Evolutionary conservation across 139 green algal genomes (phyloP).

Genomic region (Asterochloris sp.): DNA sequence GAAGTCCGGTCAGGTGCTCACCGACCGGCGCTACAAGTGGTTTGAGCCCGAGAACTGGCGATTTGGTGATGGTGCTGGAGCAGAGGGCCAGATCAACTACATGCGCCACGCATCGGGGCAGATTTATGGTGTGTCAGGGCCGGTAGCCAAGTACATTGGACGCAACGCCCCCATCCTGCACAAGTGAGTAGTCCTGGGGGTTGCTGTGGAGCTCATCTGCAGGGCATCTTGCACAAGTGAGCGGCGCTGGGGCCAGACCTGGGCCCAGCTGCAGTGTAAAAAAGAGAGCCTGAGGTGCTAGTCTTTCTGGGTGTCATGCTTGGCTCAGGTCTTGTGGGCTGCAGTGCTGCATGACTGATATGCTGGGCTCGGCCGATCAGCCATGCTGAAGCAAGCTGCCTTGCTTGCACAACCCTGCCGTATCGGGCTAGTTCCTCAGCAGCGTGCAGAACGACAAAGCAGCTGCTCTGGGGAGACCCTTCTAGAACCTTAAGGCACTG

Average conservation of each 20-base stretch:
- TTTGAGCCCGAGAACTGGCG: conserved; percentile 58
- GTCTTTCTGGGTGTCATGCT: too few relatives aligned
- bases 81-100: conserved; percentile 45
- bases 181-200: not conserved
- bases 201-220: too few relatives aligned
- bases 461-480: not conserved
- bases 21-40: conserved; percentile 50
- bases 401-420: not conserved
- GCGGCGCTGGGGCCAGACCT: not conserved
- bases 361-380: too few relatives aligned
- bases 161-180: conserved; percentile 57
- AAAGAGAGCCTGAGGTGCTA: not conserved
- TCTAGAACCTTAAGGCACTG: not conserved
- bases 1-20: conserved; percentile 62
- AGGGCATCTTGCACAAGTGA: not conserved
- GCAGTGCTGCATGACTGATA: too few relatives aligned
- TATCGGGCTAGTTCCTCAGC: not conserved
- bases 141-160: conserved; percentile 53
- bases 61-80: conserved; percentile 48
- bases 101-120: conserved; percentile 48
- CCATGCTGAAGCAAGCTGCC: too few relatives aligned
- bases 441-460: not conserved
- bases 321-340: too few relatives aligned
- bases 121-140: conserved; percentile 50
- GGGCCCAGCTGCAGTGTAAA: not conserved